Base-by-base conservation (phyloP, 371 early-diverging fungal genomes). In the Syncephalastrum contaminatum region DNA sequence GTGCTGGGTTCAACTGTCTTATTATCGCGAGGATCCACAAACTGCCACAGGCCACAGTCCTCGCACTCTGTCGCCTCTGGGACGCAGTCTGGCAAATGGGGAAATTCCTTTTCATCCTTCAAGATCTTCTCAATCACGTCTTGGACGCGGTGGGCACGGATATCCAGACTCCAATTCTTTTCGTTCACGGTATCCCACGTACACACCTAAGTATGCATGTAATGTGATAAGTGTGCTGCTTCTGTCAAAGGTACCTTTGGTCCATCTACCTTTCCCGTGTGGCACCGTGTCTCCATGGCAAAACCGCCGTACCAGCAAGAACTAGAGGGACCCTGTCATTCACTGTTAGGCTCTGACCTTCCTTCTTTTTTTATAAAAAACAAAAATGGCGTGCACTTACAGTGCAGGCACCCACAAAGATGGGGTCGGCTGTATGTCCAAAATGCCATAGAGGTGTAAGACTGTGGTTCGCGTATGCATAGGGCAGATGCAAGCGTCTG, bases 351-450 rank as follows among this genome's bases (percentile, higher is more conserved):
- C 18, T 48, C 10, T 27, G 18, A 56, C 30, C 45, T 25, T 18
- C 30, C 36, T 25, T 14, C 20, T n/a, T 13, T 44, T 18, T 16
- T 44, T 2, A 21, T 47, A 12, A 5, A 4, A 2, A 4, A 6
- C 21, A 16, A 16, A 43, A 48, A 36, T 15, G 39, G 18, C 51
- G 1, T 30, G 4, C 20, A 65, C 64, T 66, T 73, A 76, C 86
- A 18, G 81, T 86, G 63, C 97, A 98, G 21, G 81, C 82, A 22
- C 99, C 99, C 58, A 90, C 77, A 73, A 85, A 97, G 19, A 98
- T 85, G 4, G 99, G 98, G 73, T 98, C 99, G 2, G 90, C 89
- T 4, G 84, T 88, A 67, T 97, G 92, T 1, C 96, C 97, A 58
- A 94, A 82, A 66, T 98, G 98, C 75, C 88, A 98, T 43, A 96